Conservation (phyloP, 192 early-diverging fungal genomes). For the Geranomyces variabilis region DNA sequence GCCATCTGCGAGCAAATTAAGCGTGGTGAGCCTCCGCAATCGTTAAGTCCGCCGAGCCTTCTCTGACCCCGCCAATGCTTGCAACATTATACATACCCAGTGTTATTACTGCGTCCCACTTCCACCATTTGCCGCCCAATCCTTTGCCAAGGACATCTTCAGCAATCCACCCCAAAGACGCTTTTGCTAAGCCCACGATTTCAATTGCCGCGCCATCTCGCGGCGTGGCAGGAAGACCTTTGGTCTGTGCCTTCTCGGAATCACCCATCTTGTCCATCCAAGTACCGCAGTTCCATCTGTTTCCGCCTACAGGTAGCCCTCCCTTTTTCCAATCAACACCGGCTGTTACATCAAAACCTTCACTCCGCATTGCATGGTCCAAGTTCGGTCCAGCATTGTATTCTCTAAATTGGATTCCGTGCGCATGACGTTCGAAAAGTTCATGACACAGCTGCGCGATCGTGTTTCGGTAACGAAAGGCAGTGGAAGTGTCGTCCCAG, state of each 20-base stretch:
- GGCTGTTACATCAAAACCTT: conserved; percentile 85
- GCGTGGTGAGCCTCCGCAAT: no score
- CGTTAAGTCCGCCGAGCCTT: no score
- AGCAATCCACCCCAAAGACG: conserved; percentile 79
- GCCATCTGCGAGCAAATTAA: neutral
- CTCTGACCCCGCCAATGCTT: no score
- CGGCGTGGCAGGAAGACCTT: conserved; percentile 89
- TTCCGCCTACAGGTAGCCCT: conserved; percentile 89
- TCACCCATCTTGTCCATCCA: conserved; percentile 99
- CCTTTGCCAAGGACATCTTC: conserved; percentile 42
- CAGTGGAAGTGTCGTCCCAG: conserved; percentile 51
- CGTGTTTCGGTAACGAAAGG: conserved; percentile 70
- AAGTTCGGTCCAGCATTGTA: conserved; percentile 89
- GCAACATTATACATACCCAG: no score
- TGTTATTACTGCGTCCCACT: conserved; percentile 21
- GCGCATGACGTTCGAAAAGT: conserved; percentile 86
- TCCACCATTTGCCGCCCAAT: conserved; percentile 29
- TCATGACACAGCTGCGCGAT: conserved; percentile 90
- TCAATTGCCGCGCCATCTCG: conserved; percentile 91
- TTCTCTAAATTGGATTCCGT: conserved; percentile 90
- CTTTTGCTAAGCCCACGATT: conserved; percentile 89
- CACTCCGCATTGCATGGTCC: conserved; percentile 89
- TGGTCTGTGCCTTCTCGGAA: conserved; percentile 89
- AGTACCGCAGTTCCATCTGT: conserved; percentile 91
- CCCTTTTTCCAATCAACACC: conserved; percentile 67